Evolutionary conservation across 129 eudicot genomes (phyloP).

Genomic region (Deinandra increscens): DNA sequence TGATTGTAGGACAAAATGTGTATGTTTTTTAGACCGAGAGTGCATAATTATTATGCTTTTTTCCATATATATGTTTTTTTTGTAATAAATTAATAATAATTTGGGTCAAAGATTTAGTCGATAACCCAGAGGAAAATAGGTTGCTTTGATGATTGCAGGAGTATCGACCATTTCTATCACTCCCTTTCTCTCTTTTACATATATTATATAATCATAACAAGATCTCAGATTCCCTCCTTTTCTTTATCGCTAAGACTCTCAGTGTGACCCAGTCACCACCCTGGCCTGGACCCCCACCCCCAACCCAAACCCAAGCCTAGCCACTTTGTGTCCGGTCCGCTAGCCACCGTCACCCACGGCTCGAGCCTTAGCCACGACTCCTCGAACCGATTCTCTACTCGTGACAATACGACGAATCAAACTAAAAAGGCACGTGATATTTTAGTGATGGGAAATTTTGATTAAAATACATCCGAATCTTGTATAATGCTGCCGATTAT

Average conservation of each 20-base stretch:
- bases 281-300: slow-evolving; percentile 30
- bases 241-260: slow-evolving; percentile 34
- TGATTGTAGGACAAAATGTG: slow-evolving; percentile 23
- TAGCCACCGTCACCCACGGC: neutral
- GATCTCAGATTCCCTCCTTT: slow-evolving; percentile 41
- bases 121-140: slow-evolving; percentile 50
- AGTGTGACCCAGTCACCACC: slow-evolving; percentile 32
- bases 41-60: slow-evolving; percentile 20
- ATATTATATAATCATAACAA: slow-evolving; percentile 39
- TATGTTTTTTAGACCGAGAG: slow-evolving; percentile 28
- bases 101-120: slow-evolving; percentile 41
- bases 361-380: neutral
- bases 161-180: slow-evolving; percentile 45
- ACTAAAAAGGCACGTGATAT: no score
- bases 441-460: no score
- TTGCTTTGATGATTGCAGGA: slow-evolving; percentile 74
- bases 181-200: slow-evolving; percentile 33
- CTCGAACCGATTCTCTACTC: no score
- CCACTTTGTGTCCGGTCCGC: slow-evolving; percentile 18
- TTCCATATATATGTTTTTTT: neutral
- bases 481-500: no score
- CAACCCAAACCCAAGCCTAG: slow-evolving; percentile 9
- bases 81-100: slow-evolving; percentile 11
- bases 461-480: no score
- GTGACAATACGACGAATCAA: no score